Evolutionary conservation across 352 stramenopile genomes (phyloP).

Genomic region (Phytophthora aleatoria): DNA sequence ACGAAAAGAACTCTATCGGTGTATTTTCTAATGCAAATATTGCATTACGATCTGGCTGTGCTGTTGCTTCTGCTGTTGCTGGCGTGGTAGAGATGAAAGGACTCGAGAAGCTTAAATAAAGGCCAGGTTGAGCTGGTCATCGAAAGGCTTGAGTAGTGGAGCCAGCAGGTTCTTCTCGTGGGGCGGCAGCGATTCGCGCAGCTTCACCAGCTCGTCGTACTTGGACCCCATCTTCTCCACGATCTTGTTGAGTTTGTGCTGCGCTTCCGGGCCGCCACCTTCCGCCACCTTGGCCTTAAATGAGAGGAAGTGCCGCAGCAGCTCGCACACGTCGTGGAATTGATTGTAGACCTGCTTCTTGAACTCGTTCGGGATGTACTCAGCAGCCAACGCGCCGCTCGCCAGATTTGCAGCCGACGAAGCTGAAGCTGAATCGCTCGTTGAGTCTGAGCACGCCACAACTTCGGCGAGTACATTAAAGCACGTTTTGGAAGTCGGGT

Average conservation of each 20-base stretch:
- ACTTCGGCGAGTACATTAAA: conserved; percentile 69
- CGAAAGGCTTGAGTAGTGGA: conserved; percentile 83
- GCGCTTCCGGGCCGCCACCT: conserved; percentile 54
- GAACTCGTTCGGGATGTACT: conserved; percentile 85
- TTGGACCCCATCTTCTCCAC: conserved; percentile 89
- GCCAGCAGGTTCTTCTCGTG: conserved; percentile 86
- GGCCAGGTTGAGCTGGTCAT: conserved; percentile 87
- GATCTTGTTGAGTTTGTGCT: conserved; percentile 84
- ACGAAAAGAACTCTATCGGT: conserved; percentile 25
- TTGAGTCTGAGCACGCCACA: conserved; percentile 64
- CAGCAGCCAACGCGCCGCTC: conserved; percentile 59
- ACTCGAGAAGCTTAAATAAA: conserved; percentile 66
- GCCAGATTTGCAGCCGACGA: conserved; percentile 56
- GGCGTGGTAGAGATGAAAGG: too few species aligned
- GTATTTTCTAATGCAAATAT: conserved; percentile 33
- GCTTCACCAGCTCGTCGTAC: conserved; percentile 86
- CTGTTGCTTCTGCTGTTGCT: conserved; percentile 1
- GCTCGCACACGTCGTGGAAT: conserved; percentile 84
- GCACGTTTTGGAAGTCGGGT: conserved; percentile 52
- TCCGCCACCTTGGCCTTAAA: conserved; percentile 78
- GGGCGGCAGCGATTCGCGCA: conserved; percentile 77
- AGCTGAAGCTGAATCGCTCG: conserved; percentile 54
- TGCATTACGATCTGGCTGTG: conserved; percentile 14
- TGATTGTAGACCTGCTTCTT: conserved; percentile 89
- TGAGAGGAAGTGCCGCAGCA: conserved; percentile 83